phyloP scores from a whole-genome alignment of 139 green algal species.

The Coccomyxa sp. region DNA sequence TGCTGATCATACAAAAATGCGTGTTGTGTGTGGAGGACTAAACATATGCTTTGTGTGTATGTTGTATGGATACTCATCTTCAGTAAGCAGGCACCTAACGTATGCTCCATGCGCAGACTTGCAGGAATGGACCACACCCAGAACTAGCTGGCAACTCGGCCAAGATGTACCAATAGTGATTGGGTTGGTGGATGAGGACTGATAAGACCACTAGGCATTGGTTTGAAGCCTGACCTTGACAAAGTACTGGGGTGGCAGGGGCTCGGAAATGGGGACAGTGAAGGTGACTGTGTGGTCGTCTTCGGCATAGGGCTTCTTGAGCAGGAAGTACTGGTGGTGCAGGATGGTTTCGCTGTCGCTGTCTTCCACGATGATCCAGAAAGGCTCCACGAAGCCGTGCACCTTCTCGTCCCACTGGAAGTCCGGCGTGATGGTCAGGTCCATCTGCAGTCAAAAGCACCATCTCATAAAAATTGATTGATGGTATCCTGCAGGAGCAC shows the following conservation, averaged over 20 bases:
- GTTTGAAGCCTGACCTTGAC: slow-evolving; percentile 39
- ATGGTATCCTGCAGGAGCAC: no score
- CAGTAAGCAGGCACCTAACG: no score
- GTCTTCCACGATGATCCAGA: slow-evolving; percentile 97
- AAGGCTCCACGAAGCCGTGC: slow-evolving; percentile 90
- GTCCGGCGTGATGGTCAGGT: slow-evolving; percentile 96
- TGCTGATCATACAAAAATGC: no score
- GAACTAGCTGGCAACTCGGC: no score
- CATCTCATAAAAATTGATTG: neutral
- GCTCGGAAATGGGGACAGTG: slow-evolving; percentile 90
- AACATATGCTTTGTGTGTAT: no score
- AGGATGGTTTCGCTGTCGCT: slow-evolving; percentile 76
- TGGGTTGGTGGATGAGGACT: no score
- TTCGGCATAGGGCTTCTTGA: slow-evolving; percentile 73
- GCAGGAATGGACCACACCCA: no score
- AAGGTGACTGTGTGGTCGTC: slow-evolving; percentile 89
- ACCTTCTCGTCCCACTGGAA: slow-evolving; percentile 92
- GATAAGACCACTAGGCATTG: no score
- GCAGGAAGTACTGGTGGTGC: slow-evolving; percentile 94
- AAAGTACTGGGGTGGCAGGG: slow-evolving; percentile 97
- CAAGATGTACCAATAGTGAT: no score
- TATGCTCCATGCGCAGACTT: no score
- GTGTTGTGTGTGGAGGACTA: no score
- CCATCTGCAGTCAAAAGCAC: slow-evolving; percentile 39
- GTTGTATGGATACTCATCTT: no score